A percentile compares a stretch with the other conserved stretches of the same genome.
These are phyloP conservation scores for Coniferiporia weirii DNA, from an alignment of 1,284 basidiomycete genomes.

Conservation along the genomic window DNA sequence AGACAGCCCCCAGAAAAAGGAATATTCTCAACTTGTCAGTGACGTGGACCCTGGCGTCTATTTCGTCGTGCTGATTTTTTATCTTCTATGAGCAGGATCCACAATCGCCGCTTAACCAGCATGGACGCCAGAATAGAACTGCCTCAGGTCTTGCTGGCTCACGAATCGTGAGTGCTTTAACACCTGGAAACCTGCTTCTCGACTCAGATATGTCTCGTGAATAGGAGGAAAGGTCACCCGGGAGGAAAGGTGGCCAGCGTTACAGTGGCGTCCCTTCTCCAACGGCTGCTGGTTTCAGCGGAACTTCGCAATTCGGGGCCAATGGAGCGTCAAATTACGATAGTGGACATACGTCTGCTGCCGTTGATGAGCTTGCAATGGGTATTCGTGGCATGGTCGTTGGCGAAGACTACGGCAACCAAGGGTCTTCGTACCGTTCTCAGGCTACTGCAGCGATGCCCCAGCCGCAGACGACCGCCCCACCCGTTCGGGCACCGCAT, in stretches of 20 bases:
- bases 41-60: not conserved
- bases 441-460: constrained; percentile 12
- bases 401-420: constrained; percentile 50
- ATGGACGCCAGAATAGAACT: constrained; percentile 45
- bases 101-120: constrained; percentile 34
- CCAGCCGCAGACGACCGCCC: constrained; percentile 27
- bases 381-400: constrained; percentile 62
- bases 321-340: constrained; percentile 35
- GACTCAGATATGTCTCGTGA: constrained; percentile 41
- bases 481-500: constrained; percentile 24
- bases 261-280: constrained; percentile 39
- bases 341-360: constrained; percentile 35
- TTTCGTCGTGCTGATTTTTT: constrained; percentile 17
- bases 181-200: constrained; percentile 36
- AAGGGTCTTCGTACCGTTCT: constrained; percentile 27
- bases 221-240: constrained; percentile 36
- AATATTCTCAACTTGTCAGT: constrained; percentile 43
- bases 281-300: constrained; percentile 34
- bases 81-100: constrained; percentile 10
- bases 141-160: constrained; percentile 37
- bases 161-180: constrained; percentile 40
- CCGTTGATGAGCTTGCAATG: constrained; percentile 48
- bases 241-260: constrained; percentile 27
- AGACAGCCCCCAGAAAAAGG: constrained; percentile 44
- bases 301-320: constrained; percentile 29